Evolutionary conservation across 2,329 filamentous ascomycete genomes (phyloP).

Genomic region (Stachybotrys chartarum): DNA sequence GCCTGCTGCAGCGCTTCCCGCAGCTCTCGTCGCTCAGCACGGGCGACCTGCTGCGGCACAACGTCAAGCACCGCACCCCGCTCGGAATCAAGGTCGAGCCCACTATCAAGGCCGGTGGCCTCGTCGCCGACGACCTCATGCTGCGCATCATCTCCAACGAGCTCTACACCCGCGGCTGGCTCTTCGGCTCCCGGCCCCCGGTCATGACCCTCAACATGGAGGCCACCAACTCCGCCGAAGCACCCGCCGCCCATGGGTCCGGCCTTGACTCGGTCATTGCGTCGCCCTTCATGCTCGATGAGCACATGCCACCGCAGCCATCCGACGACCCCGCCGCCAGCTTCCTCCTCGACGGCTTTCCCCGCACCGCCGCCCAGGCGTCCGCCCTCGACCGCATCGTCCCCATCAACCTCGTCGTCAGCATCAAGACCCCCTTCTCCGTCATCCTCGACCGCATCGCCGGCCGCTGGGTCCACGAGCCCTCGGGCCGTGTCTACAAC

Average conservation of each 20-base stretch:
- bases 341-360: constrained; percentile 95
- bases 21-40: constrained; percentile 89
- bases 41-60: constrained; percentile 82
- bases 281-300: constrained; percentile 28
- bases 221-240: constrained; percentile 25
- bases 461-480: constrained; percentile 87
- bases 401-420: constrained; percentile 92
- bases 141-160: constrained; percentile 88
- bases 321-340: constrained; percentile 72
- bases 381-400: constrained; percentile 69
- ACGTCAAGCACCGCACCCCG: constrained; percentile 83
- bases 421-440: constrained; percentile 74
- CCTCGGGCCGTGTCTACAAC: constrained; percentile 91
- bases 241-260: constrained; percentile 5
- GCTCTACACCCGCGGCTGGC: constrained; percentile 78
- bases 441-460: constrained; percentile 87
- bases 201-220: constrained; percentile 46
- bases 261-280: constrained; percentile 26
- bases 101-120: constrained; percentile 77
- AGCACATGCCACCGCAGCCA: constrained; percentile 30
- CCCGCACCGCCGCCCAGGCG: constrained; percentile 78
- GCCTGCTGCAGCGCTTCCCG: constrained; percentile 78
- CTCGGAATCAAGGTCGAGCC: constrained; percentile 86
- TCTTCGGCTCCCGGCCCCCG: constrained; percentile 45
- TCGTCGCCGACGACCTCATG: constrained; percentile 91